A percentile compares a stretch with the other conserved stretches of the same genome.
Evolutionary conservation across 768 basidiomycete genomes (phyloP).

Genomic region (Mrakia gelida): DNA sequence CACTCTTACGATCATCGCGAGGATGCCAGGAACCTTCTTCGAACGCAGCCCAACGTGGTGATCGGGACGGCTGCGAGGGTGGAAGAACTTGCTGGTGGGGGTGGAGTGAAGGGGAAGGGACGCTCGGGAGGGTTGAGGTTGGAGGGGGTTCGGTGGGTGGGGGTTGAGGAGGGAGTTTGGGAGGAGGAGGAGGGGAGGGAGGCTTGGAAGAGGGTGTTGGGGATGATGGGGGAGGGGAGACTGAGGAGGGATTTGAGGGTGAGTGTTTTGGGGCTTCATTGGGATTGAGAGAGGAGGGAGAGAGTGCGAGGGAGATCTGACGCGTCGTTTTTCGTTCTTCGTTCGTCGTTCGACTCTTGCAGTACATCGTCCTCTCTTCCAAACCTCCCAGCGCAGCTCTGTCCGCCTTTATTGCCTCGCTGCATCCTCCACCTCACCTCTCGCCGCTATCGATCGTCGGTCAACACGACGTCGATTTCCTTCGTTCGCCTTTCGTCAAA

Average conservation of each 20-base stretch:
- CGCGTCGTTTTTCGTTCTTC: background rate
- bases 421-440: background rate
- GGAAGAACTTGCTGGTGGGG: background rate
- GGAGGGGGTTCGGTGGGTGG: background rate
- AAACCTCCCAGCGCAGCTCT: background rate
- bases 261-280: background rate
- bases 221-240: background rate
- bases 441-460: background rate
- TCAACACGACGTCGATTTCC: background rate
- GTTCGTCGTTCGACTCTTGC: too few relatives aligned
- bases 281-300: background rate
- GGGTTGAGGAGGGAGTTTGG: constrained; percentile 5
- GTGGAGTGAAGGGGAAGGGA: constrained; percentile 1
- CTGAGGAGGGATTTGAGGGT: background rate
- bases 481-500: background rate
- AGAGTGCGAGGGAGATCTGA: background rate
- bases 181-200: background rate
- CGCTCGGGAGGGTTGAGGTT: background rate
- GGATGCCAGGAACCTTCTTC: background rate
- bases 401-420: background rate
- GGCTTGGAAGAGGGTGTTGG: background rate
- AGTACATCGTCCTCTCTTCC: background rate
- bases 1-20: background rate
- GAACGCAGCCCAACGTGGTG: background rate
- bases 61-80: background rate